Conservation (phyloP, 1,139 yeast genomes). For the Diutina mesorugosa region DNA sequence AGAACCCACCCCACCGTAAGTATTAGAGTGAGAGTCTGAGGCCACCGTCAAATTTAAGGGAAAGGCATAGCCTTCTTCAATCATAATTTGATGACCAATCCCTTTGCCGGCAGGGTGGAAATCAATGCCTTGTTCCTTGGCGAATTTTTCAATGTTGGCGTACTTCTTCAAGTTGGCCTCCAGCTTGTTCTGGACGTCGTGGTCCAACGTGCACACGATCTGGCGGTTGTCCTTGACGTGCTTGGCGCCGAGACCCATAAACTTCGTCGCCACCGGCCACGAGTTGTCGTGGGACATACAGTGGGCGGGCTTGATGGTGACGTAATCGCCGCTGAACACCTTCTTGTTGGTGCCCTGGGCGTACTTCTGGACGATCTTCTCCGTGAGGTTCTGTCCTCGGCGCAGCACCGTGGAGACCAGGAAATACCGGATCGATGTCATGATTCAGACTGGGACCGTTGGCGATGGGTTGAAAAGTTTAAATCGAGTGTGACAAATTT, state of each 20-base stretch:
- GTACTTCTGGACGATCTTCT: conserved; percentile 86
- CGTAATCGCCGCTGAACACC: conserved; percentile 87
- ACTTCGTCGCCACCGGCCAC: conserved; percentile 98
- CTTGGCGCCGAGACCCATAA: conserved; percentile 88
- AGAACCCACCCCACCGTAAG: conserved; percentile 94
- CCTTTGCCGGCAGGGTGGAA: conserved; percentile 99
- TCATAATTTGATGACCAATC: conserved; percentile 97
- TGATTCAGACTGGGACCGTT: not conserved
- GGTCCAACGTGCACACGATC: conserved; percentile 92
- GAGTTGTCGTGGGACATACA: conserved; percentile 99
- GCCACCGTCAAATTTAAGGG: conserved; percentile 92
- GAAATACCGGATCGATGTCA: not conserved
- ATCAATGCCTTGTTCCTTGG: conserved; percentile 84
- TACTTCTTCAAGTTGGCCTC: conserved; percentile 85
- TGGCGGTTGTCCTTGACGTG: conserved; percentile 74
- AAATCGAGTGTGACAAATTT: not conserved
- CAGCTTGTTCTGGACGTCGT: conserved; percentile 88
- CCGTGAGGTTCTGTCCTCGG: conserved; percentile 74
- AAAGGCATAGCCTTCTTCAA: conserved; percentile 96
- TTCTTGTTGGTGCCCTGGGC: conserved; percentile 72
- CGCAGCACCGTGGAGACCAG: not conserved
- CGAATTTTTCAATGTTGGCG: conserved; percentile 76
- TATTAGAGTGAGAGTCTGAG: conserved; percentile 94
- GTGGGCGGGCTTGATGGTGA: conserved; percentile 87
- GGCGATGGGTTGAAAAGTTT: not conserved